These are phyloP conservation scores for Talaromyces liani DNA, from an alignment of 495 filamentous ascomycete species.

Conservation along the genomic window DNA sequence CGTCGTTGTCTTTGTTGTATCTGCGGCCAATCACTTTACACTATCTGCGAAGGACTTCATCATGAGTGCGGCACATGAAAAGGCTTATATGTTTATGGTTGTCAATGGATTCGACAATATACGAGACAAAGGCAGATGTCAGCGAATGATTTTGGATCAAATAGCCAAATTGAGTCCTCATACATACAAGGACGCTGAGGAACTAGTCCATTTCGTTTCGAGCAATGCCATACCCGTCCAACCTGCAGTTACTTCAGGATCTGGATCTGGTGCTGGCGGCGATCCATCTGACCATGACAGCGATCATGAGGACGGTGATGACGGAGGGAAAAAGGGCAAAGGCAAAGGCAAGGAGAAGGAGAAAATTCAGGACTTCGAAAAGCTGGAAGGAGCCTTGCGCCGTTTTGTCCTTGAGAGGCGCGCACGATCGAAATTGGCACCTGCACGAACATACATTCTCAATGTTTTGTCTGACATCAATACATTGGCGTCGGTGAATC, in stretches of 20 bases:
- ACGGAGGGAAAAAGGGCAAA: constrained; percentile 52
- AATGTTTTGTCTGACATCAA: constrained; percentile 85
- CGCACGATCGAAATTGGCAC: constrained; percentile 89
- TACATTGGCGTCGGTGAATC: constrained; percentile 76
- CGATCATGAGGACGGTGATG: constrained; percentile 22
- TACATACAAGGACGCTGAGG: constrained; percentile 85
- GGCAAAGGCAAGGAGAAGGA: constrained; percentile 87
- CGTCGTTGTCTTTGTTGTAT: constrained; percentile 97
- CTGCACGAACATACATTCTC: constrained; percentile 91
- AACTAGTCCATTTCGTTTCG: constrained; percentile 95
- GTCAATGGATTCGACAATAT: constrained; percentile 97
- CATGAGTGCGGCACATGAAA: constrained; percentile 87
- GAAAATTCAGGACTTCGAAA: constrained; percentile 80
- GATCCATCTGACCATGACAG: constrained; percentile 48
- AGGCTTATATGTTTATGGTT: constrained; percentile 98
- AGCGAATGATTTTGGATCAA: constrained; percentile 89
- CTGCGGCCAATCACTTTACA: constrained; percentile 95
- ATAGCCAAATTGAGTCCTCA: constrained; percentile 75
- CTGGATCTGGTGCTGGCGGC: constrained; percentile 45
- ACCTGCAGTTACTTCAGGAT: constrained; percentile 25
- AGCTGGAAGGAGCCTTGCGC: constrained; percentile 77
- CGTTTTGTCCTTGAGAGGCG: constrained; percentile 96
- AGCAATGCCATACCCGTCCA: constrained; percentile 83
- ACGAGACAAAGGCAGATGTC: constrained; percentile 74
- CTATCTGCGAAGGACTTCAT: constrained; percentile 96